Evolutionary conservation across 1,284 basidiomycete genomes (phyloP).

Genomic region (Gomphus bonarii): DNA sequence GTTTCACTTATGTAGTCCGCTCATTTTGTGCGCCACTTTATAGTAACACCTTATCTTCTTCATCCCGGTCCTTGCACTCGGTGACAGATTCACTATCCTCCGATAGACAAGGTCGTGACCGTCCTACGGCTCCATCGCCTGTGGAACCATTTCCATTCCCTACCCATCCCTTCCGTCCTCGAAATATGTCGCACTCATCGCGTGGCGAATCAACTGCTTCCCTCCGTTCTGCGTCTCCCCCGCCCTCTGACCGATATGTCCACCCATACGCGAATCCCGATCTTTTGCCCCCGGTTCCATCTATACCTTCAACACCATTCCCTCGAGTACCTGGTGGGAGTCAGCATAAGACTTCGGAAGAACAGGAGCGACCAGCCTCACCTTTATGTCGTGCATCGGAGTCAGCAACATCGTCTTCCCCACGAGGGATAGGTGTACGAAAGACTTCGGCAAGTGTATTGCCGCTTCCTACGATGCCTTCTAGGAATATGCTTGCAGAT

Average conservation of each 20-base stretch:
- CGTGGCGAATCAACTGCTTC: constrained; percentile 14
- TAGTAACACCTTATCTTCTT: neutral
- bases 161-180: neutral
- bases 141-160: neutral
- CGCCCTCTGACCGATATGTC: neutral
- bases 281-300: constrained; percentile 23
- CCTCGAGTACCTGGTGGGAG: neutral
- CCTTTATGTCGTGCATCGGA: constrained; percentile 3
- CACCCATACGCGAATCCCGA: constrained; percentile 76
- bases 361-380: neutral
- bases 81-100: neutral
- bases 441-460: constrained; percentile 2
- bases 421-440: neutral
- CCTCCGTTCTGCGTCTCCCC: neutral
- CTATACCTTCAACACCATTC: neutral
- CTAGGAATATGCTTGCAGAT: neutral
- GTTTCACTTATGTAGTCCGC: neutral
- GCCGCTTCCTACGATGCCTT: neutral
- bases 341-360: neutral
- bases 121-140: neutral
- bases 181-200: constrained; percentile 13
- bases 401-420: neutral
- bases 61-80: neutral
- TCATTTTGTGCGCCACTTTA: neutral
- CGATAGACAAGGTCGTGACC: neutral